phyloP scores from a whole-genome alignment of 1,139 yeast species.

The Candida anutae region DNA sequence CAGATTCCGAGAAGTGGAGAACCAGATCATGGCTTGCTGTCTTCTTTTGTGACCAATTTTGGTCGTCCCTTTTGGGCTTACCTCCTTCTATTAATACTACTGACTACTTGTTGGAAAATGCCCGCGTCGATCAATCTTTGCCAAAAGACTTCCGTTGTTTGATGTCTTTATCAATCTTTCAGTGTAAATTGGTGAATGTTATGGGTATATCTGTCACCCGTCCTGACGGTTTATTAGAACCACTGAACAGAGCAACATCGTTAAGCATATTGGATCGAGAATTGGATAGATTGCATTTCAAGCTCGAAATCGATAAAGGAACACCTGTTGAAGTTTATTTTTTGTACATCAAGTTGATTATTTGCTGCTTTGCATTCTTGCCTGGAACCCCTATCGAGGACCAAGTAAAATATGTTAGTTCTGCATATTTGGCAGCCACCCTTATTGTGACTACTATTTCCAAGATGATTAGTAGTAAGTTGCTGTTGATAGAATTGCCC shows the following conservation, averaged over 20 bases:
- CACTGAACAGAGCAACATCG: slow-evolving; percentile 75
- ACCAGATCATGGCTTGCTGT: slow-evolving; percentile 89
- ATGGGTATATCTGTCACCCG: slow-evolving; percentile 87
- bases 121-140: slow-evolving; percentile 57
- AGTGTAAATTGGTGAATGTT: slow-evolving; percentile 72
- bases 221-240: slow-evolving; percentile 86
- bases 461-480: slow-evolving; percentile 49
- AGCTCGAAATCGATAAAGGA: slow-evolving; percentile 54
- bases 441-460: slow-evolving; percentile 74
- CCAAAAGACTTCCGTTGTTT: slow-evolving; percentile 71
- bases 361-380: slow-evolving; percentile 83
- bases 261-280: slow-evolving; percentile 71
- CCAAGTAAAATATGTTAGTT: slow-evolving; percentile 76
- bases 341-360: slow-evolving; percentile 69
- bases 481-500: slow-evolving; percentile 75
- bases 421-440: slow-evolving; percentile 77
- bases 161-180: slow-evolving; percentile 71
- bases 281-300: slow-evolving; percentile 59
- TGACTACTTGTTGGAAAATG: slow-evolving; percentile 75
- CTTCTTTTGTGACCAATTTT: slow-evolving; percentile 81
- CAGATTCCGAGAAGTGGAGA: slow-evolving; percentile 92
- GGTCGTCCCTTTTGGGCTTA: slow-evolving; percentile 82
- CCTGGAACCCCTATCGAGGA: slow-evolving; percentile 90
- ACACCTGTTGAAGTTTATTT: slow-evolving; percentile 70
- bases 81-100: slow-evolving; percentile 79